These are phyloP conservation scores for Prunus armeniaca DNA, from an alignment of 306 rosid species.

Conservation along the genomic window DNA sequence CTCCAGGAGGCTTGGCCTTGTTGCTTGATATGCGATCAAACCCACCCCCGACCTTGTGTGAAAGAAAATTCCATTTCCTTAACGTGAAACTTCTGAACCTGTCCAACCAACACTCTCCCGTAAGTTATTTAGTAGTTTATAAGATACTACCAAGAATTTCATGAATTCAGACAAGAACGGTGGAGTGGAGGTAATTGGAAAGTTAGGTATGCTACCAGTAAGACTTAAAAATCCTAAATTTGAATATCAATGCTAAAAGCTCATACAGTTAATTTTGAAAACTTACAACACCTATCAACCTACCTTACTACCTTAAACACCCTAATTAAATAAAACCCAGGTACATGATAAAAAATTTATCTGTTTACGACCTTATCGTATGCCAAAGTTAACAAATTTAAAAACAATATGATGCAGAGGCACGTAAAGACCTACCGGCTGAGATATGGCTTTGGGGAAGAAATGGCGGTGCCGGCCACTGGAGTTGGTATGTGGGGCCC, in stretches of 20 bases:
- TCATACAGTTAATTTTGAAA: neutral
- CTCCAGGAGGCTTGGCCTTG: conserved; percentile 96
- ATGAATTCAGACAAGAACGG: neutral
- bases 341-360: conserved; percentile 3
- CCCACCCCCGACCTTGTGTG: conserved; percentile 98
- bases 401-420: neutral
- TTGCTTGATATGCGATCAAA: conserved; percentile 79
- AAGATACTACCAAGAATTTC: neutral
- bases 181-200: neutral
- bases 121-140: conserved; percentile 8
- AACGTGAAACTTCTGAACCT: conserved; percentile 75
- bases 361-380: no score
- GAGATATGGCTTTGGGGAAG: conserved; percentile 91
- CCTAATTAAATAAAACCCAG: neutral
- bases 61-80: conserved; percentile 90
- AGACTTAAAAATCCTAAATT: neutral
- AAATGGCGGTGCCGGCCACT: conserved; percentile 79
- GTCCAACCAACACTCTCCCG: conserved; percentile 42
- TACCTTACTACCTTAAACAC: neutral
- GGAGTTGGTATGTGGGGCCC: conserved; percentile 45
- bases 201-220: neutral
- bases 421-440: conserved; percentile 48
- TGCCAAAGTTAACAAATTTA: neutral
- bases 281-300: neutral
- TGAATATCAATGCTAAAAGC: neutral